A percentile compares a stretch with the other conserved stretches of the same genome.
Conservation (phyloP, 2,329 filamentous ascomycete genomes). For the Ophiostoma pallidulum region DNA sequence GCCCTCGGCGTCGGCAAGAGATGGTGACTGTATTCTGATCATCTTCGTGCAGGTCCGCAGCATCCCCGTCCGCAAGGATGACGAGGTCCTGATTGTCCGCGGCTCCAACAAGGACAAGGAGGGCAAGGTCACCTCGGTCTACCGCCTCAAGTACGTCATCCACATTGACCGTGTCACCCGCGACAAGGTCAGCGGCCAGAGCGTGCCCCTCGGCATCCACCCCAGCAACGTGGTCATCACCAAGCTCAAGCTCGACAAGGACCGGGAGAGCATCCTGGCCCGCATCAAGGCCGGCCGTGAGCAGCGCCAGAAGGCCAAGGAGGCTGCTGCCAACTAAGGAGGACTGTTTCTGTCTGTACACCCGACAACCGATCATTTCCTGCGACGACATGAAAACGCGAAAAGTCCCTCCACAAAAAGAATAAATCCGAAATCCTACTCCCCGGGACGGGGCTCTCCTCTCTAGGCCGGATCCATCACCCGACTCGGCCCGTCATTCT, state of each 20-base stretch:
- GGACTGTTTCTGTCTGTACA: background rate
- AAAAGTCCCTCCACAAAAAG: slow-evolving; percentile 5
- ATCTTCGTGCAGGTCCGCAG: slow-evolving; percentile 62
- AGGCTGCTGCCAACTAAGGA: slow-evolving; percentile 45
- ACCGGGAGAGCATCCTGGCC: slow-evolving; percentile 80
- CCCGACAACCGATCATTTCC: background rate
- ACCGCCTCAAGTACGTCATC: slow-evolving; percentile 95
- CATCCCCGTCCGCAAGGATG: slow-evolving; percentile 96
- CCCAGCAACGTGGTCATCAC: slow-evolving; percentile 96
- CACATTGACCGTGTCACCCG: slow-evolving; percentile 94
- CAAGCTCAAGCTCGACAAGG: slow-evolving; percentile 98
- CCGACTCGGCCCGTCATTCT: slow-evolving; percentile 5
- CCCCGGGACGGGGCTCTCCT: background rate
- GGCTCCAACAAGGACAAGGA: slow-evolving; percentile 95
- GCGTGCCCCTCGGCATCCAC: slow-evolving; percentile 87
- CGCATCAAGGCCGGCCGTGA: slow-evolving; percentile 75
- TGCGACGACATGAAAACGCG: background rate
- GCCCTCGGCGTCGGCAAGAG: too few species aligned
- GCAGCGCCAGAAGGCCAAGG: slow-evolving; percentile 62
- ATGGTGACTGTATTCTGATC: background rate
- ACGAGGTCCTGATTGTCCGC: slow-evolving; percentile 87
- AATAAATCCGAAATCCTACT: background rate
- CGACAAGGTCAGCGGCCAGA: slow-evolving; percentile 96
- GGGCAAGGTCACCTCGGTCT: slow-evolving; percentile 96
- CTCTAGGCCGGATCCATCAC: background rate